Evolutionary conservation across 768 basidiomycete genomes (phyloP).

Genomic region (Pleurotus giganteus): DNA sequence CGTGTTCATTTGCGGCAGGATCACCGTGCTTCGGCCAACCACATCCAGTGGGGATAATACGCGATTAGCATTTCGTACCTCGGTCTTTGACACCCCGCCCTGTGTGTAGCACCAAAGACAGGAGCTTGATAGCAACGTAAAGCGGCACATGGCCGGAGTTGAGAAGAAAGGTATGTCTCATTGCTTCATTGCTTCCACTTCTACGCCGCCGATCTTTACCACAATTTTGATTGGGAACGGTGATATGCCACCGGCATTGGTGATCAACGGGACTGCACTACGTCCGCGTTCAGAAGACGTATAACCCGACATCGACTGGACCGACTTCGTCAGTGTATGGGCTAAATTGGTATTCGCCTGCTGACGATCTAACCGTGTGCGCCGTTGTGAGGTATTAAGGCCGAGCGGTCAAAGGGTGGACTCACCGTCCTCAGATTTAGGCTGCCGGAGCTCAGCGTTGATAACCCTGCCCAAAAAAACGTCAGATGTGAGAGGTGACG

Average conservation of each 20-base stretch:
- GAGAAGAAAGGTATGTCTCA: no score
- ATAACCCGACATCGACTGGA: slow-evolving; percentile 71
- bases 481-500: neutral
- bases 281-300: slow-evolving; percentile 80
- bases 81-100: no score
- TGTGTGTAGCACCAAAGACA: no score
- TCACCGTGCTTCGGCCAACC: no score
- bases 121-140: neutral
- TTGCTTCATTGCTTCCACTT: slow-evolving; percentile 36
- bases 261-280: slow-evolving; percentile 73
- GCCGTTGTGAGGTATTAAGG: neutral
- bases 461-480: slow-evolving; percentile 52
- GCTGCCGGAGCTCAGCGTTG: slow-evolving; percentile 77
- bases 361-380: slow-evolving; percentile 32
- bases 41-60: no score
- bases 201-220: slow-evolving; percentile 66
- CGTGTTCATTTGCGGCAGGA: no score
- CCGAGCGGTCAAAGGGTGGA: neutral
- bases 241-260: slow-evolving; percentile 71
- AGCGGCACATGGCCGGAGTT: neutral
- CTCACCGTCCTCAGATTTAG: slow-evolving; percentile 59
- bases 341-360: slow-evolving; percentile 60
- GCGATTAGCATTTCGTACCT: no score
- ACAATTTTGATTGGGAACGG: slow-evolving; percentile 75
- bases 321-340: slow-evolving; percentile 58